Percentiles rank a stretch among this genome's conserved stretches.
Evolutionary conservation across 1,284 basidiomycete genomes (phyloP).

Genomic region (Sanghuangporus weigelae): DNA sequence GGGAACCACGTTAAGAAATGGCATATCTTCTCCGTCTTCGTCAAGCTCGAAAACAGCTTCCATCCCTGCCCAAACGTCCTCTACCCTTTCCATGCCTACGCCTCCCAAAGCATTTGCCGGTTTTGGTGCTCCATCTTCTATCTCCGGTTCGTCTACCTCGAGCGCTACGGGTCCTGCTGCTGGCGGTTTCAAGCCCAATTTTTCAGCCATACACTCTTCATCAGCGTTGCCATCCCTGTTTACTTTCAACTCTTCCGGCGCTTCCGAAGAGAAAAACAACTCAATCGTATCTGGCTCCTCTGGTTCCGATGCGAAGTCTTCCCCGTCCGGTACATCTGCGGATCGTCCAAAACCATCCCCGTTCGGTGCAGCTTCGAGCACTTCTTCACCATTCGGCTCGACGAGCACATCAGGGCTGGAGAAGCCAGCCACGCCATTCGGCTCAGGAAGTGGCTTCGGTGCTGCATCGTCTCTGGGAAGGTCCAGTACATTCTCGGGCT

Average conservation of each 20-base stretch:
- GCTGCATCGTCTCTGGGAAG: neutral
- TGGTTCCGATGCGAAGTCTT: constrained; percentile 2
- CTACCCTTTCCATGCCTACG: constrained; percentile 24
- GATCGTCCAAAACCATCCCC: constrained; percentile 8
- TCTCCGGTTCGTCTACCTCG: neutral
- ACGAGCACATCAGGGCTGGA: constrained; percentile 14
- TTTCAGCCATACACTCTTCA: constrained; percentile 15
- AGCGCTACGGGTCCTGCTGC: neutral
- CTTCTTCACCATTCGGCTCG: constrained; percentile 20
- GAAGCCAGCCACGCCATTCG: constrained; percentile 4
- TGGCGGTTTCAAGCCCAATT: constrained; percentile 16
- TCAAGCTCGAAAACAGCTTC: constrained; percentile 15
- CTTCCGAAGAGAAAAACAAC: constrained; percentile 2
- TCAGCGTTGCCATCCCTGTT: constrained; percentile 19
- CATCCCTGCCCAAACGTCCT: constrained; percentile 8
- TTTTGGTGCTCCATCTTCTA: neutral
- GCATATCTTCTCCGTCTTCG: neutral
- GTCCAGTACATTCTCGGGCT: neutral
- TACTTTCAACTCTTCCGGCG: constrained; percentile 19
- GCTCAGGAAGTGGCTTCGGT: constrained; percentile 10
- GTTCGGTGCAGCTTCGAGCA: constrained; percentile 5
- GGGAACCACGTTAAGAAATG: neutral
- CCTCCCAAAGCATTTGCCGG: constrained; percentile 13
- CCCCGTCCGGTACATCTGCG: neutral
- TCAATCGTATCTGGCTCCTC: neutral